phyloP scores from a whole-genome alignment of 176 grass and related monocot genomes.

The Juncus inflexus region DNA sequence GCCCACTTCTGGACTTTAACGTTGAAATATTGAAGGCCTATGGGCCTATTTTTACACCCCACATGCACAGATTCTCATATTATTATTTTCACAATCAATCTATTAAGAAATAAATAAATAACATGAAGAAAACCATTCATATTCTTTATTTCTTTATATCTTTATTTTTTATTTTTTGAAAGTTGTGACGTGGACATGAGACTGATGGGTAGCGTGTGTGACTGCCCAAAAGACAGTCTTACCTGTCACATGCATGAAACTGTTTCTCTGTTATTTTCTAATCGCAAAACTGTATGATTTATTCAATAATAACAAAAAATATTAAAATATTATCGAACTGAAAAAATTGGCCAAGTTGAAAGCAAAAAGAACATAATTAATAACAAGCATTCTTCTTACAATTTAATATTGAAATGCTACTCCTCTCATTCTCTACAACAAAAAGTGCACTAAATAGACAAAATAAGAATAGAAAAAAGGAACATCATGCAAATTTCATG shows the following conservation, averaged over 20 bases:
- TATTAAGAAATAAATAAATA: not conserved
- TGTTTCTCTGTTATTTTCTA: not conserved
- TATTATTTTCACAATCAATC: not conserved
- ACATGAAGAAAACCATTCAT: too few species aligned
- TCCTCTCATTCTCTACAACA: slow-evolving; percentile 17
- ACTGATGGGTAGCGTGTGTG: slow-evolving; percentile 16
- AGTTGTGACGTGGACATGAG: slow-evolving; percentile 26
- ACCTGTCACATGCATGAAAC: slow-evolving; percentile 16
- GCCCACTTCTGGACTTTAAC: slow-evolving; percentile 5
- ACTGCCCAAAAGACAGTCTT: slow-evolving; percentile 19
- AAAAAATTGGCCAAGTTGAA: not conserved
- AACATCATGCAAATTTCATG: not conserved
- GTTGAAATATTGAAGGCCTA: not conserved
- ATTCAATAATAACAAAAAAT: not conserved
- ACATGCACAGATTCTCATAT: slow-evolving; percentile 13
- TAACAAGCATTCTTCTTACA: slow-evolving; percentile 13
- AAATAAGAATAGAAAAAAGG: not conserved
- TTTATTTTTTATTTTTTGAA: slow-evolving; percentile 18
- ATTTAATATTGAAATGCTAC: slow-evolving; percentile 11
- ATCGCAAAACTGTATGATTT: not conserved
- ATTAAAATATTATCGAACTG: not conserved
- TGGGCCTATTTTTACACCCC: slow-evolving; percentile 3
- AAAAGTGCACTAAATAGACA: slow-evolving; percentile 14
- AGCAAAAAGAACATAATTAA: not conserved
- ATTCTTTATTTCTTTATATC: not conserved